Conservation (phyloP, 1,284 basidiomycete species). For the Athelia psychrophila region DNA sequence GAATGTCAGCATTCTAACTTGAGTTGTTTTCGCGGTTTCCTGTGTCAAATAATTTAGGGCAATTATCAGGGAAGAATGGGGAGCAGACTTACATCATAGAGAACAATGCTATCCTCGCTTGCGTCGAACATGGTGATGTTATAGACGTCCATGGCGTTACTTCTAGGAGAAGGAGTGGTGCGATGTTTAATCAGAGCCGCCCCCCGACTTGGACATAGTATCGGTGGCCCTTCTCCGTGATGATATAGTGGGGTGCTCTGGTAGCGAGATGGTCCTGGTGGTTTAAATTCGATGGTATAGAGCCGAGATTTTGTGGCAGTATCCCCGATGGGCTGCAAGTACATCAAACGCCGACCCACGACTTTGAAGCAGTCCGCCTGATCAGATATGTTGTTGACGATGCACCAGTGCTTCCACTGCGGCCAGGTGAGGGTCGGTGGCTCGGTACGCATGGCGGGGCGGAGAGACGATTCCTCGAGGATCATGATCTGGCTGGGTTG, state of each 20-base stretch:
- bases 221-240: conserved; percentile 15
- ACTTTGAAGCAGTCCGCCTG: conserved; percentile 24
- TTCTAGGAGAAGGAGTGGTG: conserved; percentile 23
- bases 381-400: conserved; percentile 30
- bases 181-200: conserved; percentile 24
- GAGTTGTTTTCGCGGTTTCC: conserved; percentile 29
- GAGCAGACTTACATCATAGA: conserved; percentile 25
- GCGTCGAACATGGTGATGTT: conserved; percentile 30
- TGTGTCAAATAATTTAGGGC: conserved; percentile 5
- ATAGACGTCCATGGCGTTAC: conserved; percentile 25
- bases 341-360: conserved; percentile 27
- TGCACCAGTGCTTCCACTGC: conserved; percentile 28
- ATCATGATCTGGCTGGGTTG: conserved; percentile 28
- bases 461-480: conserved; percentile 25
- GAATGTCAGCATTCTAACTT: conserved; percentile 29
- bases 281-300: conserved; percentile 28
- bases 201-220: conserved; percentile 24
- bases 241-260: conserved; percentile 8
- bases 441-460: conserved; percentile 11
- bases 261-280: conserved; percentile 17
- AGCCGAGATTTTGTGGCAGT: conserved; percentile 14
- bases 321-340: conserved; percentile 23
- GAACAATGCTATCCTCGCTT: conserved; percentile 27
- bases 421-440: conserved; percentile 24
- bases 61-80: conserved; percentile 7